Percentiles rank a stretch among this genome's conserved stretches.
phyloP scores from a whole-genome alignment of 2,329 filamentous ascomycete species.

The Periconia macrospinosa region DNA sequence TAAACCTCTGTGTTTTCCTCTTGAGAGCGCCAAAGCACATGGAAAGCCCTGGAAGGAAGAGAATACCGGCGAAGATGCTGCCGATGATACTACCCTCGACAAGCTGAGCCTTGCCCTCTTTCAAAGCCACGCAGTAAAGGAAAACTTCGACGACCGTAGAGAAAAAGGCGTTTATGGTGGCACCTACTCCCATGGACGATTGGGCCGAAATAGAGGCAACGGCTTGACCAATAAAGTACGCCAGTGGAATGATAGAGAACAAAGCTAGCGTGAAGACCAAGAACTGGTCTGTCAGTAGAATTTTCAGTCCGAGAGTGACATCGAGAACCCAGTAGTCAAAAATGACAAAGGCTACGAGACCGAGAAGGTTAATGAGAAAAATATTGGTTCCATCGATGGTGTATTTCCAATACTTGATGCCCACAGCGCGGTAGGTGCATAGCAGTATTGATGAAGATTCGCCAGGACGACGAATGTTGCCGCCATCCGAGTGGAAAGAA shows the following conservation, averaged over 20 bases:
- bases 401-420: conserved; percentile 98
- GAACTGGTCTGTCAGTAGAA: conserved; percentile 76
- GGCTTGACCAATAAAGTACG: conserved; percentile 98
- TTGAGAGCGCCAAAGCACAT: conserved; percentile 99
- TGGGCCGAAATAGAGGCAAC: conserved; percentile 98
- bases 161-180: conserved; percentile 97
- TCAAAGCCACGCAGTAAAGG: conserved; percentile 91
- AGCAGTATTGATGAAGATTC: conserved; percentile 83
- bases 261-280: conserved; percentile 84
- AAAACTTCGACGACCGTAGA: conserved; percentile 97
- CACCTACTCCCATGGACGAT: conserved; percentile 96
- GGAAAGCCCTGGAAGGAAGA: conserved; percentile 90
- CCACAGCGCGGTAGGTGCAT: conserved; percentile 95
- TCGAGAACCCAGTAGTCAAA: conserved; percentile 86
- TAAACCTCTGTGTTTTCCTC: conserved; percentile 97
- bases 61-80: conserved; percentile 94
- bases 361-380: conserved; percentile 96
- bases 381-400: conserved; percentile 98
- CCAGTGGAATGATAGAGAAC: conserved; percentile 90
- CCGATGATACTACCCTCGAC: conserved; percentile 97
- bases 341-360: conserved; percentile 90
- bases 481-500: conserved; percentile 86
- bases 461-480: conserved; percentile 70
- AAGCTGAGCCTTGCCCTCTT: conserved; percentile 86
- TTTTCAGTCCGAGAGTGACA: conserved; percentile 67